Evolutionary conservation across 1,284 basidiomycete genomes (phyloP).

Genomic region (Boletus hoseneyae): DNA sequence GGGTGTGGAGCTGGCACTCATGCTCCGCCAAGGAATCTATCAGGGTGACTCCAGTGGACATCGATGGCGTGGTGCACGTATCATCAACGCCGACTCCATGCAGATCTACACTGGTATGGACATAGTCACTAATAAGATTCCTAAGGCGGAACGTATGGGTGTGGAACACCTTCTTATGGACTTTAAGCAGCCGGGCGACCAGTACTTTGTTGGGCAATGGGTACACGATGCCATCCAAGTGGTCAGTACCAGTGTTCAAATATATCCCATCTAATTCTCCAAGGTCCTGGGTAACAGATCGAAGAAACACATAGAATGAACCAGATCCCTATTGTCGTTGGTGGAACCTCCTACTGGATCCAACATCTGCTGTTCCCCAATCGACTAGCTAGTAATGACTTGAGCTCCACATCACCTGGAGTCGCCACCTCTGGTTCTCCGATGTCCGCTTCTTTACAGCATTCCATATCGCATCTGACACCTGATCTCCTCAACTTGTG

Average conservation of each 20-base stretch:
- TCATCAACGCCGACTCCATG: conserved; percentile 98
- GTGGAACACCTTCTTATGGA: conserved; percentile 89
- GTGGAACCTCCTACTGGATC: conserved; percentile 96
- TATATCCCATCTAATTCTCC: background rate
- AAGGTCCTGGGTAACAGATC: conserved; percentile 46
- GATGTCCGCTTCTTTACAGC: conserved; percentile 30
- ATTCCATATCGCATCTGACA: conserved; percentile 44
- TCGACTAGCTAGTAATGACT: conserved; percentile 45
- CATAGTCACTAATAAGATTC: conserved; percentile 94
- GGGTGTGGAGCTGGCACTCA: conserved; percentile 82
- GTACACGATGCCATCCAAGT: conserved; percentile 68
- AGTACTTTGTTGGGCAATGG: conserved; percentile 88
- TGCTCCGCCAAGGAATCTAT: conserved; percentile 36
- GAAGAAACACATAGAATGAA: conserved; percentile 58
- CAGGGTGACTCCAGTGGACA: conserved; percentile 21
- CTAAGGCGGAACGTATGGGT: conserved; percentile 71
- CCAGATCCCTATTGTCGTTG: conserved; percentile 85
- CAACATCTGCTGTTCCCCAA: conserved; percentile 88
- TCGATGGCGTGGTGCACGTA: conserved; percentile 59
- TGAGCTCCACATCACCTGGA: background rate
- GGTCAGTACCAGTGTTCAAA: conserved; percentile 43
- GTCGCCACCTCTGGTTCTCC: background rate
- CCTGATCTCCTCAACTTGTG: conserved; percentile 49
- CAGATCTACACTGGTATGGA: conserved; percentile 95
- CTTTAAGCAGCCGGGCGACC: conserved; percentile 80